A percentile compares a stretch with the other conserved stretches of the same genome.
phyloP scores from a whole-genome alignment of 129 eudicot genomes.

The Arctium lappa region DNA sequence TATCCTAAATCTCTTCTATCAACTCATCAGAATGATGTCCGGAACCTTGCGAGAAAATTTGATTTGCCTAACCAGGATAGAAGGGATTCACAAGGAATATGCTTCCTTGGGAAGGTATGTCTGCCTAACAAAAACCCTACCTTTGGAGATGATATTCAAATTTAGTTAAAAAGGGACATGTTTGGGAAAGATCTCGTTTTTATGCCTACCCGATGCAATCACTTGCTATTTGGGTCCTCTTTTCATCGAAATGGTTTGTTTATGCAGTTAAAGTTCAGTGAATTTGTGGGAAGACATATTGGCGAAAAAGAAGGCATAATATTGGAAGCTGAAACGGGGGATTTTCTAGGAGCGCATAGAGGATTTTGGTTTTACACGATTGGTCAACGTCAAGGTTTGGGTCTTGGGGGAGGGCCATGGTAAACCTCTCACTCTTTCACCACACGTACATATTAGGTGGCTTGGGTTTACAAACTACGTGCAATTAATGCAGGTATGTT shows the following conservation, averaged over 20 bases:
- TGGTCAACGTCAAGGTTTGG: slow-evolving; percentile 97
- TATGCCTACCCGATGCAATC: not conserved
- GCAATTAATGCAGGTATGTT: slow-evolving; percentile 69
- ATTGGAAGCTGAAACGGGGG: slow-evolving; percentile 96
- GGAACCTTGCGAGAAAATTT: slow-evolving; percentile 60
- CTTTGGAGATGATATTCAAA: not conserved
- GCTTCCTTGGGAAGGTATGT: slow-evolving; percentile 96
- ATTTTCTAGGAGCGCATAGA: slow-evolving; percentile 74
- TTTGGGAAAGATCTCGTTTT: not conserved
- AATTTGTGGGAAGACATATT: slow-evolving; percentile 88
- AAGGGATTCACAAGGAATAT: slow-evolving; percentile 98
- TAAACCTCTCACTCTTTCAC: slow-evolving; percentile 22
- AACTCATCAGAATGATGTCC: slow-evolving; percentile 73
- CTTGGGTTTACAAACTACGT: not conserved
- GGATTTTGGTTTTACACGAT: slow-evolving; percentile 96
- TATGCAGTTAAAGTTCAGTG: slow-evolving; percentile 86
- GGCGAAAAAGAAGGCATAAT: slow-evolving; percentile 92
- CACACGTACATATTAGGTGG: not conserved
- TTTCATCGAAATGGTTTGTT: slow-evolving; percentile 2
- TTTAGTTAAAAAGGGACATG: not conserved
- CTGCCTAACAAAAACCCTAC: slow-evolving; percentile 9
- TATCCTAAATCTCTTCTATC: slow-evolving; percentile 8
- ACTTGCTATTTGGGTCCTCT: not conserved
- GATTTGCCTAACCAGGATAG: slow-evolving; percentile 87
- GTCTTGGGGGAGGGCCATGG: slow-evolving; percentile 99